Percentiles rank a stretch among this genome's conserved stretches.
Evolutionary conservation across 257 asterid genomes (phyloP).

Genomic region (Gentiana macrophylla): DNA sequence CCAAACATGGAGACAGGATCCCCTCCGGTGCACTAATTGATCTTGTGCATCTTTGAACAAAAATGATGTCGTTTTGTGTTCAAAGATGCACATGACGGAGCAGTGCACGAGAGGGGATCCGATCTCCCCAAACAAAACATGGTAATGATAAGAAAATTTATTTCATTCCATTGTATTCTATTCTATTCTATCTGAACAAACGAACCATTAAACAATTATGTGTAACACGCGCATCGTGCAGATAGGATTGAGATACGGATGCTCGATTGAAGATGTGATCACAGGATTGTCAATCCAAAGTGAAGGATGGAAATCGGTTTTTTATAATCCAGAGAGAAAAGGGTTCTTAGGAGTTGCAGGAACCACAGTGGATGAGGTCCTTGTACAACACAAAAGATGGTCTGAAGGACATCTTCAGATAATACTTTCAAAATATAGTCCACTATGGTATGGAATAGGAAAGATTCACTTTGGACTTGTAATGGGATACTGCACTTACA

Average conservation of each 20-base stretch:
- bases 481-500: conserved; percentile 14
- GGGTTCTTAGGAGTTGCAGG: conserved; percentile 26
- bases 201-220: too few species aligned
- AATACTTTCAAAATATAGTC: conserved; percentile 17
- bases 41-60: too few species aligned
- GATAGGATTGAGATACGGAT: conserved; percentile 27
- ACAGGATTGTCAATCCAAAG: conserved; percentile 24
- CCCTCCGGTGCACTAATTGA: too few species aligned
- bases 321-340: conserved; percentile 10
- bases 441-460: conserved; percentile 14
- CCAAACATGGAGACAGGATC: too few species aligned
- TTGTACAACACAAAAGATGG: conserved; percentile 26
- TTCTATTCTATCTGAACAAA: neutral
- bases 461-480: conserved; percentile 16
- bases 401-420: conserved; percentile 24
- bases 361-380: conserved; percentile 12
- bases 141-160: too few species aligned
- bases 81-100: too few species aligned
- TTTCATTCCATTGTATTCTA: neutral
- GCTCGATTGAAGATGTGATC: conserved; percentile 20
- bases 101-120: too few species aligned
- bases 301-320: conserved; percentile 23
- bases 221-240: neutral
- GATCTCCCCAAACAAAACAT: too few species aligned
- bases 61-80: too few species aligned